Conservation (phyloP, 257 asterid genomes). For the Penstemon barbatus region DNA sequence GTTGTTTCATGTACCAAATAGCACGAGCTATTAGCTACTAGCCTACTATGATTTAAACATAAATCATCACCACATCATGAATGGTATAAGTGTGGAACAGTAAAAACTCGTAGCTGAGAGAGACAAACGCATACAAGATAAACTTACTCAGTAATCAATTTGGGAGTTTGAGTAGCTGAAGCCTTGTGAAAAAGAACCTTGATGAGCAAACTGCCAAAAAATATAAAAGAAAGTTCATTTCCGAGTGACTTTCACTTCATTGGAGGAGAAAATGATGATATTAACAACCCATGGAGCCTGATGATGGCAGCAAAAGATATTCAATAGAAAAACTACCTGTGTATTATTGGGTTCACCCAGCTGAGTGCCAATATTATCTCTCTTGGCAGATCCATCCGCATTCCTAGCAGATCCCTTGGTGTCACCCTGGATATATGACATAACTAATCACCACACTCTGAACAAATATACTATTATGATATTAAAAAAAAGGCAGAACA, state of each 20-base stretch:
- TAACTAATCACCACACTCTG: constrained; percentile 21
- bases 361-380: constrained; percentile 44
- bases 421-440: constrained; percentile 49
- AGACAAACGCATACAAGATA: background rate
- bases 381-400: constrained; percentile 48
- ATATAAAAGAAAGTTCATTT: constrained; percentile 1
- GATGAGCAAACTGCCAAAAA: constrained; percentile 56
- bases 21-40: no score
- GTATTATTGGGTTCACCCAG: constrained; percentile 33
- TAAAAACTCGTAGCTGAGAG: constrained; percentile 10
- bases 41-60: no score
- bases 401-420: constrained; percentile 55
- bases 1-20: no score
- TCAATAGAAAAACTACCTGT: constrained; percentile 37
- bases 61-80: background rate
- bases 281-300: background rate
- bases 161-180: constrained; percentile 55
- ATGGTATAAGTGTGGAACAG: background rate
- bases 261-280: background rate
- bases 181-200: constrained; percentile 54
- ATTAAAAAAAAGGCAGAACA: constrained; percentile 20
- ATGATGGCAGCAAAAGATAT: constrained; percentile 1
- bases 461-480: constrained; percentile 10
- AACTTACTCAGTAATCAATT: constrained; percentile 47
- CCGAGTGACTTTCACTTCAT: constrained; percentile 8